Evolutionary conservation across 805 yeast genomes (phyloP), one percentile per base, ranked within the genome.

Genomic region (Starmerella asiatica): DNA sequence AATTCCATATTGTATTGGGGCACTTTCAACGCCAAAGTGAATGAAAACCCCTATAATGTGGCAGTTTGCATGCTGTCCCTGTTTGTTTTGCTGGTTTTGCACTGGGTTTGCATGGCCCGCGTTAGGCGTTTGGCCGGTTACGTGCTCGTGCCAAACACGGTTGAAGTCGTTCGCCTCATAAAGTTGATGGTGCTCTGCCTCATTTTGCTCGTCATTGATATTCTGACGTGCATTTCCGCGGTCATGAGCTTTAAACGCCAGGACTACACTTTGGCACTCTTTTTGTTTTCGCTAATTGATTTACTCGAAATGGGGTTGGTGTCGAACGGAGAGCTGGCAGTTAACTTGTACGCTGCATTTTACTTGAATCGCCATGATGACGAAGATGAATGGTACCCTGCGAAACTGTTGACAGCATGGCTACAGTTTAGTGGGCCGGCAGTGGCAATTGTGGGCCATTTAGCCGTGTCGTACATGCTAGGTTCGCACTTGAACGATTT

Each of bases 301-400:
- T 91, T 82, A 52, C 77, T 78, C 53, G 76, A 79, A 3, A 62
- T 82, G 42, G 63, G 78, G 44, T 69, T 71, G 18, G 64, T 78
- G 24, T 76, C 74, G 34, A 55, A 73, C 20, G 49, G 74, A 27
- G 72, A 73, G 51, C 63, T 67, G 38, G 45, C 59, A 5, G 59
- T 79, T 38, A 75, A 75, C 46, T 52, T 73, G 18, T 64, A 65
- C 46, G 95, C 83, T 48, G 54, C 76, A 32, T 49, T 57, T 12
- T 72, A 70, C 51, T 57, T 77, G 28, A 50, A 54, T 5, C 45
- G 37, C 3, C 53, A 67, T 43, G 68, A 65, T 8, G 77, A 71
- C 15, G 93, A 78, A 29, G 76, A 71, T 23, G 62, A 68, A 1
- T 78, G 94, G 86, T 94, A 85, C 51, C 35, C 27, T 63, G 67